These are phyloP conservation scores for Penicillium dipodomyicola DNA, from an alignment of 495 filamentous ascomycete genomes.

Conservation along the genomic window DNA sequence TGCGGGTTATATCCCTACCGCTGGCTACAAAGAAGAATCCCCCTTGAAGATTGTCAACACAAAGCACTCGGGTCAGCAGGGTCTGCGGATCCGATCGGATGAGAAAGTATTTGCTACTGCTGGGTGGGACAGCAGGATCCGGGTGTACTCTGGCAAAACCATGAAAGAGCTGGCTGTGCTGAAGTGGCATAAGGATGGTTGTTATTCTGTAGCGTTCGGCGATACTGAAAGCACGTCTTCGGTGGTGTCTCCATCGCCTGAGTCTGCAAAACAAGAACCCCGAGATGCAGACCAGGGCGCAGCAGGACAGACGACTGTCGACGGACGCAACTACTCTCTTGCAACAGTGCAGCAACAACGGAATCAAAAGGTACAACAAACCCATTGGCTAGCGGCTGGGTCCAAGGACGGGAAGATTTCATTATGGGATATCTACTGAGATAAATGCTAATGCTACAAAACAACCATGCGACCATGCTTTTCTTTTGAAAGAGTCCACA, in stretches of 20 bases:
- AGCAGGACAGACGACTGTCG: not conserved
- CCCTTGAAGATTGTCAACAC: slow-evolving; percentile 67
- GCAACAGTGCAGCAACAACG: slow-evolving; percentile 60
- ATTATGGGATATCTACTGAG: slow-evolving; percentile 91
- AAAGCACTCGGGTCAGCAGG: slow-evolving; percentile 87
- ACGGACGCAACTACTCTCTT: slow-evolving; percentile 26
- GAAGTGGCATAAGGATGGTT: slow-evolving; percentile 92
- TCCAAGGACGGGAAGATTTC: slow-evolving; percentile 95
- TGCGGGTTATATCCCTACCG: slow-evolving; percentile 12
- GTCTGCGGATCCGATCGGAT: slow-evolving; percentile 72
- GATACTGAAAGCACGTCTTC: slow-evolving; percentile 27
- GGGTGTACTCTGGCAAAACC: slow-evolving; percentile 77
- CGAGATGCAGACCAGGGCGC: not conserved
- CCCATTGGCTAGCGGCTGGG: slow-evolving; percentile 88
- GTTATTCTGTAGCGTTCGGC: slow-evolving; percentile 82
- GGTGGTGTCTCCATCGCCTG: not conserved
- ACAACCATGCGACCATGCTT: slow-evolving; percentile 27
- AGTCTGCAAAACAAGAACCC: not conserved
- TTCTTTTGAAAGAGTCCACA: slow-evolving; percentile 20
- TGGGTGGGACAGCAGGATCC: slow-evolving; percentile 80
- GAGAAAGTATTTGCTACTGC: slow-evolving; percentile 84
- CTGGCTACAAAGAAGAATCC: slow-evolving; percentile 24
- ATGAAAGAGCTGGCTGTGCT: slow-evolving; percentile 89
- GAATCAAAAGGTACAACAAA: slow-evolving; percentile 59
- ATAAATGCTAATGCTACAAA: slow-evolving; percentile 35